Conservation (phyloP, 345 rosid species). For the Brassica juncea region DNA sequence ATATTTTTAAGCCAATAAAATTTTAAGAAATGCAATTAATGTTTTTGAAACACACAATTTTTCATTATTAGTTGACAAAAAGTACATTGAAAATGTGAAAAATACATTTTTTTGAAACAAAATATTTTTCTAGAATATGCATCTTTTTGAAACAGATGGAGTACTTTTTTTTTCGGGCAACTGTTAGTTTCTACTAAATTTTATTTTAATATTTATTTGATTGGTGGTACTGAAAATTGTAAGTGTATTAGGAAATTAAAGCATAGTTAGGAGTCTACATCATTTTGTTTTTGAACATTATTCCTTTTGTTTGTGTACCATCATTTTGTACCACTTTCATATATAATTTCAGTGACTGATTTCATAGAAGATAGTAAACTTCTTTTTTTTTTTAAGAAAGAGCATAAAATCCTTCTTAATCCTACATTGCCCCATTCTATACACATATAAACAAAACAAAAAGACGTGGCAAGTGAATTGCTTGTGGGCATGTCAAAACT, state of each 20-base stretch:
- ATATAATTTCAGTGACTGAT: neutral
- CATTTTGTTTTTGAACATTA: neutral
- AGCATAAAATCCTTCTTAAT: no score
- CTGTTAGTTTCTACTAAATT: neutral
- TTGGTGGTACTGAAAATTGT: neutral
- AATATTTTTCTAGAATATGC: no score
- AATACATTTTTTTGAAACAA: no score
- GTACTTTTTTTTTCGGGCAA: no score
- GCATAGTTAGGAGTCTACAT: neutral
- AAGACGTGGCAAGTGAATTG: conserved; percentile 35
- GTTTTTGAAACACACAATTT: no score
- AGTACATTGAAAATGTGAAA: no score
- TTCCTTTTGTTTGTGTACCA: neutral
- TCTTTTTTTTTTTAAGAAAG: neutral
- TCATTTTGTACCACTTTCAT: neutral
- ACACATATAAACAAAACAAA: conserved; percentile 26
- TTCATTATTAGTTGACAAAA: no score
- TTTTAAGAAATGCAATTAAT: no score
- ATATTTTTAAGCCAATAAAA: no score
- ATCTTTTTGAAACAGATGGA: no score
- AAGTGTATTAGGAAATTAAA: neutral
- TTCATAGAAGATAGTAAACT: neutral
- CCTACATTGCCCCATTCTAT: neutral
- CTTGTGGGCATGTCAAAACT: conserved; percentile 37
- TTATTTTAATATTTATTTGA: neutral